These are phyloP conservation scores for Trichosporon inkin DNA, from an alignment of 1,284 basidiomycete species.

Conservation along the genomic window DNA sequence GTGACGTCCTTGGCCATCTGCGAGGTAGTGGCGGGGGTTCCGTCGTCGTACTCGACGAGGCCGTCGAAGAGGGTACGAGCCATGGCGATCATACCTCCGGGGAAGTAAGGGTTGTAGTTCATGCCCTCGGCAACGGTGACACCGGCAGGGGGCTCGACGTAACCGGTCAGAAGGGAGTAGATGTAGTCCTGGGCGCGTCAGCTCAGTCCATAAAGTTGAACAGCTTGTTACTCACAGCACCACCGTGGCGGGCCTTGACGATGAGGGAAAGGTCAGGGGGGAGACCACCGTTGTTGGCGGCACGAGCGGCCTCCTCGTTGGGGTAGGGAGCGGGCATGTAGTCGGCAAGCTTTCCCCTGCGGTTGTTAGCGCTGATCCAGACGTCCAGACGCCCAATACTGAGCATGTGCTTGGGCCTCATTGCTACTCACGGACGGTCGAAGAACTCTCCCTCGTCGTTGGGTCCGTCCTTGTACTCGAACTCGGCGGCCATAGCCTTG, in stretches of 20 bases:
- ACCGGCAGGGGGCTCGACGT: slow-evolving; percentile 93
- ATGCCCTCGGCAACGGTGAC: slow-evolving; percentile 93
- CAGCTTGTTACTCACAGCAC: slow-evolving; percentile 61
- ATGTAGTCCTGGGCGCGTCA: slow-evolving; percentile 72
- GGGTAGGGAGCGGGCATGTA: slow-evolving; percentile 95
- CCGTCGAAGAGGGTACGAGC: slow-evolving; percentile 94
- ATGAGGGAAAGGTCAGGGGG: slow-evolving; percentile 98
- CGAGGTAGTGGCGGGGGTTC: slow-evolving; percentile 94
- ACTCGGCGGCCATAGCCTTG: slow-evolving; percentile 89
- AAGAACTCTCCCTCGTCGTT: slow-evolving; percentile 97
- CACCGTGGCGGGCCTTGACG: slow-evolving; percentile 96
- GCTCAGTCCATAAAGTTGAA: not conserved
- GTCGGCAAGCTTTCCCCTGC: slow-evolving; percentile 62
- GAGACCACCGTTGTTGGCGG: slow-evolving; percentile 79
- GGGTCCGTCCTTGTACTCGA: slow-evolving; percentile 96
- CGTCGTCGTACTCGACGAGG: slow-evolving; percentile 90
- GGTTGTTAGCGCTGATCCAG: not conserved
- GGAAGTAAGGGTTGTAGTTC: slow-evolving; percentile 99
- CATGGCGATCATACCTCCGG: slow-evolving; percentile 97
- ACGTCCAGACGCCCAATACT: not conserved
- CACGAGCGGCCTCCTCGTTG: slow-evolving; percentile 96
- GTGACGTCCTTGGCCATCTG: slow-evolving; percentile 99
- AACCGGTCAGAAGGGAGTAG: slow-evolving; percentile 94
- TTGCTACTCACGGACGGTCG: slow-evolving; percentile 75
- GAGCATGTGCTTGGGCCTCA: not conserved